A percentile compares a stretch with the other conserved stretches of the same genome.
Evolutionary conservation across 768 basidiomycete species (phyloP).

Genomic region (Obba rivulosa): DNA sequence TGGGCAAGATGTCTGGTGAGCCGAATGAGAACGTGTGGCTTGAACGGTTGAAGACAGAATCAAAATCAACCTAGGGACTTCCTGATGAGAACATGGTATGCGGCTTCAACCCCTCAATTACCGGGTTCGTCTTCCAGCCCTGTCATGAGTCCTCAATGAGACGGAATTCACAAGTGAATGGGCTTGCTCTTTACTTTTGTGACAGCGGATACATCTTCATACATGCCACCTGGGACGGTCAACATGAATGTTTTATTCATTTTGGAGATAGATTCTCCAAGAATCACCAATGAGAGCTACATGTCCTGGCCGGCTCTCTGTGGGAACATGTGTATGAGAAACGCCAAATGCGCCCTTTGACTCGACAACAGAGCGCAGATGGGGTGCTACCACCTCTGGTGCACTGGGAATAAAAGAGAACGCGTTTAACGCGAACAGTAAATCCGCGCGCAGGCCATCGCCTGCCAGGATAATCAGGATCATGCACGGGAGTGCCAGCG

Average conservation of each 20-base stretch:
- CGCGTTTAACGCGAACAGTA: slow-evolving; percentile 60
- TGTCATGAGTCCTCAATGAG: slow-evolving; percentile 21
- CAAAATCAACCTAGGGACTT: slow-evolving; percentile 57
- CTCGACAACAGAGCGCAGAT: slow-evolving; percentile 63
- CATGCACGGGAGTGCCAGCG: background rate
- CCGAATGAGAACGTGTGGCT: slow-evolving; percentile 77
- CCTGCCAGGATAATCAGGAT: slow-evolving; percentile 36
- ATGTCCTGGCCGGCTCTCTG: slow-evolving; percentile 84
- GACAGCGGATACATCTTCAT: slow-evolving; percentile 85
- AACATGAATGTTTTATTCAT: background rate
- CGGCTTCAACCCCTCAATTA: slow-evolving; percentile 20
- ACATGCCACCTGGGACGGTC: slow-evolving; percentile 67
- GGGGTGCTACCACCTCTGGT: slow-evolving; percentile 64
- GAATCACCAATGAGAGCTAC: slow-evolving; percentile 75
- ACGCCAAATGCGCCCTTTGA: slow-evolving; percentile 74
- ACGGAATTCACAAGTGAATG: slow-evolving; percentile 5
- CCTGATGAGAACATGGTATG: background rate
- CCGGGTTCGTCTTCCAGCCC: slow-evolving; percentile 88
- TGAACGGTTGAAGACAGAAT: slow-evolving; percentile 85
- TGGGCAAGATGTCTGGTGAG: slow-evolving; percentile 83
- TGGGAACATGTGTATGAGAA: slow-evolving; percentile 83
- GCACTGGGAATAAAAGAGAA: slow-evolving; percentile 46
- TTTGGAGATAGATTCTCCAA: background rate
- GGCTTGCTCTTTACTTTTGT: slow-evolving; percentile 47
- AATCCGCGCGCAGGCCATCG: slow-evolving; percentile 81